Base-by-base conservation (phyloP, 371 early-diverging fungal species). In the Synchytrium microbalum region DNA sequence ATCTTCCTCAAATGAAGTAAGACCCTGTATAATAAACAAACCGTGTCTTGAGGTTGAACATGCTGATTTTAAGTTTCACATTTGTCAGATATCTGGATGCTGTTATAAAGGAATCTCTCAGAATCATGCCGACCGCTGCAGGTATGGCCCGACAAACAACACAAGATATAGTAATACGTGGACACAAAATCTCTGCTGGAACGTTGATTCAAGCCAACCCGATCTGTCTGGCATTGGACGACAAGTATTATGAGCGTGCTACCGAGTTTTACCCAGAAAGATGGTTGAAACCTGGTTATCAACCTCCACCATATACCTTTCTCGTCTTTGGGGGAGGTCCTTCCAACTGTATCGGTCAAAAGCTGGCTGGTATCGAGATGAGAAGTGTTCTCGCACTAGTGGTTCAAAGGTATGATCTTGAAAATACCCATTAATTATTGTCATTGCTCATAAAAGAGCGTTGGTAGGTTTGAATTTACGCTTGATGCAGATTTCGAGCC, bases 311-410 rank as follows among this genome's bases (percentile, higher is more conserved):
- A 14, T 14, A 23, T 23, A 32, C 67, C 25, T 71, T 66, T 58
- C 27, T 70, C 8, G 70, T 70, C 16, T 75, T 75, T 65, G 65
- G 63, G 2, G 66, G 58, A 24, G 74, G 75, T 2, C 69, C 60
- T 38, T 63, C 63, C 38, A 63, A 61, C 38, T 75, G 75, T 46
- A 69, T 72, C 23, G 75, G 73, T 1, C 66, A 69, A 59, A 72
- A 73, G 54, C 69, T 75, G 72, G 75, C 75, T 25, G n/a, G 70
- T 54, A 68, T 70, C 57, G 75, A 75, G 62, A 56, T 56, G 14
- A n/a, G n/a, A n/a, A n/a, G n/a, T n/a, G n/a, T n/a, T n/a, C n/a
- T n/a, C n/a, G n/a, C n/a, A n/a, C n/a, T n/a, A n/a, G n/a, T n/a
- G n/a, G n/a, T n/a, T n/a, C n/a, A n/a, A n/a, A n/a, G n/a, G n/a